Evolutionary conservation across 768 basidiomycete genomes (phyloP).

Genomic region (Chalciporus chontae): DNA sequence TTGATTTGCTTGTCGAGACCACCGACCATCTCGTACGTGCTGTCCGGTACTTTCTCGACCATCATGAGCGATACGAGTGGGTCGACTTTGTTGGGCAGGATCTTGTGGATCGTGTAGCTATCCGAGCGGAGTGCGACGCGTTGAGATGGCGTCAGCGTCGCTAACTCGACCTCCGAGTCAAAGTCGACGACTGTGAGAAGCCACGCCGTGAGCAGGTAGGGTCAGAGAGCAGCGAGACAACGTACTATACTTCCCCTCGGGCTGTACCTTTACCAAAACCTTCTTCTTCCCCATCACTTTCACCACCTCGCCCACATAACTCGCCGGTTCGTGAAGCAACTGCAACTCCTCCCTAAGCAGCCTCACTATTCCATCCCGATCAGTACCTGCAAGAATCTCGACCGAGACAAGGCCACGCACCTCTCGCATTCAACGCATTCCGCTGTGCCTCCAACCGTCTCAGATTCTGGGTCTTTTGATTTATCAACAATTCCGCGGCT

Average conservation of each 20-base stretch:
- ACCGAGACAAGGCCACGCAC: conserved; percentile 39
- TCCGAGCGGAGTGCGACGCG: conserved; percentile 96
- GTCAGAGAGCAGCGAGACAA: conserved; percentile 12
- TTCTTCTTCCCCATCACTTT: conserved; percentile 99
- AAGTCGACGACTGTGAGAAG: conserved; percentile 79
- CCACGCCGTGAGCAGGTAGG: neutral
- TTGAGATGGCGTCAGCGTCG: conserved; percentile 74
- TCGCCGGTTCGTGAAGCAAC: conserved; percentile 90
- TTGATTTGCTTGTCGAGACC: conserved; percentile 98
- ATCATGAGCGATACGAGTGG: conserved; percentile 99
- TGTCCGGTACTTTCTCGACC: conserved; percentile 99
- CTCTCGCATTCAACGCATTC: conserved; percentile 94
- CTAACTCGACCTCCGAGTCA: conserved; percentile 80
- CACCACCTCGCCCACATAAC: conserved; percentile 96
- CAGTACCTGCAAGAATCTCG: neutral
- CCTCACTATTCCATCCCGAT: conserved; percentile 64
- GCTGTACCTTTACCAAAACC: conserved; percentile 96
- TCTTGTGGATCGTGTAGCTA: conserved; percentile 94
- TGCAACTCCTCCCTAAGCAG: conserved; percentile 90
- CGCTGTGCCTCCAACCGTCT: conserved; percentile 94
- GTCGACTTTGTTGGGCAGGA: conserved; percentile 96
- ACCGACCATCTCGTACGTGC: conserved; percentile 99
- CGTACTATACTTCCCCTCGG: conserved; percentile 98
- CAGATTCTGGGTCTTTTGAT: conserved; percentile 95
- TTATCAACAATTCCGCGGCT: conserved; percentile 86